phyloP scores from a whole-genome alignment of 345 rosid genomes.

The Ricinus communis region DNA sequence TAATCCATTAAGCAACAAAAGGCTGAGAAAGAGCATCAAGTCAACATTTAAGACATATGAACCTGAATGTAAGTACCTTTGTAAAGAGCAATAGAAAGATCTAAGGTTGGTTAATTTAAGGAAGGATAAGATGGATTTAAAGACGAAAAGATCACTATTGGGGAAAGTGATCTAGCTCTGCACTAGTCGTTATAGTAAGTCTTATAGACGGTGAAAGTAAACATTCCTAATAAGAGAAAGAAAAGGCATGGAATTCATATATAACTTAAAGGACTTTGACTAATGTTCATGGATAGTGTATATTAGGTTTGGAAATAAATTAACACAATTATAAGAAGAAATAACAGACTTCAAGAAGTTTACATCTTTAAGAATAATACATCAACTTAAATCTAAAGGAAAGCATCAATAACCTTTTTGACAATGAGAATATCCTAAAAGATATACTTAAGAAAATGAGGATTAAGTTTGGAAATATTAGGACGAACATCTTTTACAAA shows the following conservation, averaged over 20 bases:
- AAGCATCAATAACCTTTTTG: not conserved
- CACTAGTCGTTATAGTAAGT: not conserved
- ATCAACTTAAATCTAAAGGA: not conserved
- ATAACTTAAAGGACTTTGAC: not conserved
- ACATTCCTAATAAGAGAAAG: not conserved
- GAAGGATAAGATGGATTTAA: not conserved
- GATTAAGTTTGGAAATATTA: not conserved
- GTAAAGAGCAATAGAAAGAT: not conserved
- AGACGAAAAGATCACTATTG: too few relatives aligned
- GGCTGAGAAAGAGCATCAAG: too few relatives aligned
- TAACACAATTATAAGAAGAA: not conserved
- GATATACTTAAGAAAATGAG: not conserved
- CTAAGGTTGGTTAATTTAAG: too few relatives aligned
- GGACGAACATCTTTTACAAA: too few relatives aligned
- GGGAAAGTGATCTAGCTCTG: too few relatives aligned
- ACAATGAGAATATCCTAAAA: not conserved
- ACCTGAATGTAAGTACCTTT: too few relatives aligned
- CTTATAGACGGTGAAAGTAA: not conserved
- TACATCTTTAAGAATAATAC: not conserved
- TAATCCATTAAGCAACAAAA: too few relatives aligned
- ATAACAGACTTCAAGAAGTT: not conserved
- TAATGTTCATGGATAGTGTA: too few relatives aligned
- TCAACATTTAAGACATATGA: too few relatives aligned
- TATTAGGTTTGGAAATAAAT: too few relatives aligned
- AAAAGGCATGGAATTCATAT: not conserved